Percentiles rank a stretch among this genome's conserved stretches.
phyloP scores from a whole-genome alignment of 371 early-diverging fungal species.

The Blakeslea trispora region DNA sequence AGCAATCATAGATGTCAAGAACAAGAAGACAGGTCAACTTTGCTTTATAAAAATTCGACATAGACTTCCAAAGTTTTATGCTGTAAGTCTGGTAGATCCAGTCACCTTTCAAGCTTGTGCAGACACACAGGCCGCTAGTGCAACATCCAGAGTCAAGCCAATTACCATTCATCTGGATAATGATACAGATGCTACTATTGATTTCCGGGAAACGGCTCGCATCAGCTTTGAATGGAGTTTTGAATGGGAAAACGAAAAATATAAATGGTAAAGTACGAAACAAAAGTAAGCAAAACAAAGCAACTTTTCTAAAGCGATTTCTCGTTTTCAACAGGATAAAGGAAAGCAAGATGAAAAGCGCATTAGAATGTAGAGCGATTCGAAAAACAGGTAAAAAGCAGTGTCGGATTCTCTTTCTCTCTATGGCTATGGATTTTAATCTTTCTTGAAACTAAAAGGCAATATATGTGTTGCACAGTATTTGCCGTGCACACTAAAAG shows the following conservation, averaged over 20 bases:
- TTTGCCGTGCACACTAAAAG: constrained; percentile 41
- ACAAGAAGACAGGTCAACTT: constrained; percentile 36
- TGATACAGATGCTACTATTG: constrained; percentile 14
- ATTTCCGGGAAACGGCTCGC: constrained; percentile 32
- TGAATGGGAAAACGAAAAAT: constrained; percentile 46
- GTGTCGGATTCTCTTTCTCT: too few species aligned
- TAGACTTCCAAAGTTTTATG: constrained; percentile 43
- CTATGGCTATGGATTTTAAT: too few species aligned
- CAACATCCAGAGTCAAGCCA: constrained; percentile 27
- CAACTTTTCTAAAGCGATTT: too few species aligned
- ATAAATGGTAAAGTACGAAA: constrained; percentile 34
- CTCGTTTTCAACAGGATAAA: constrained; percentile 32
- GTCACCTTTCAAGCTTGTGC: constrained; percentile 42
- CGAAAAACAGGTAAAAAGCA: constrained; percentile 33
- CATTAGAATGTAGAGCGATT: constrained; percentile 41
- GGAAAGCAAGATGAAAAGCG: constrained; percentile 37
- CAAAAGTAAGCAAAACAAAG: neutral
- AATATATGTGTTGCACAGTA: constrained; percentile 50
- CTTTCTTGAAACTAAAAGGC: constrained; percentile 14
- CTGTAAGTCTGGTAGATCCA: constrained; percentile 46
- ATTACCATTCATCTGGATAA: constrained; percentile 36
- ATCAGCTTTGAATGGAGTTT: constrained; percentile 51
- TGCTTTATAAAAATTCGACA: constrained; percentile 49
- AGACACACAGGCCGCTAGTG: constrained; percentile 40
- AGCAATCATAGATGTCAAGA: constrained; percentile 40